A percentile compares a stretch with the other conserved stretches of the same genome.
Conservation (phyloP, 2,329 filamentous ascomycete species). For the Colletotrichum karsti region DNA sequence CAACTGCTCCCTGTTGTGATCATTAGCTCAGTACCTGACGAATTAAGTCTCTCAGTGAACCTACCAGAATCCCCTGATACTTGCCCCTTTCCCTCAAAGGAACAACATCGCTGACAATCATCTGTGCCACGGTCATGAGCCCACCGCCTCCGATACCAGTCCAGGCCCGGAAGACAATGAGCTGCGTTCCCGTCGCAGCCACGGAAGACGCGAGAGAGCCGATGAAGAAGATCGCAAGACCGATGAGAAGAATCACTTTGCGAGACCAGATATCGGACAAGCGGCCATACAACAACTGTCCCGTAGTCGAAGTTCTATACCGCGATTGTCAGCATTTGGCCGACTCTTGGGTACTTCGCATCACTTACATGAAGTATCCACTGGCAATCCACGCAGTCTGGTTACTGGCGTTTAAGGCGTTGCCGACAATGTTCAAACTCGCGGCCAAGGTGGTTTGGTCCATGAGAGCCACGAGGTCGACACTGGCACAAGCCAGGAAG, state of each 20-base stretch:
- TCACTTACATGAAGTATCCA: constrained; percentile 61
- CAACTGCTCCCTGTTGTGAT: constrained; percentile 50
- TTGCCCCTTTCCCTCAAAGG: constrained; percentile 54
- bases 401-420: constrained; percentile 55
- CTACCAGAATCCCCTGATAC: constrained; percentile 50
- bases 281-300: constrained; percentile 54
- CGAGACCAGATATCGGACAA: constrained; percentile 57
- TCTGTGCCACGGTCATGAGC: constrained; percentile 51
- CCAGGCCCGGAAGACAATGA: constrained; percentile 50
- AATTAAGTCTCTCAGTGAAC: neutral
- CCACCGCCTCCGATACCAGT: constrained; percentile 53
- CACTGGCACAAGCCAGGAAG: constrained; percentile 63
- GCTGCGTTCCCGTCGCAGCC: constrained; percentile 46
- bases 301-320: constrained; percentile 51
- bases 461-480: constrained; percentile 64
- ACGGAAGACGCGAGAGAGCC: constrained; percentile 54
- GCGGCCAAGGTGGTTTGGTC: constrained; percentile 66
- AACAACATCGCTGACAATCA: constrained; percentile 59
- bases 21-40: neutral
- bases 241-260: constrained; percentile 47
- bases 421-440: constrained; percentile 63
- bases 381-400: constrained; percentile 64
- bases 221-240: constrained; percentile 50
- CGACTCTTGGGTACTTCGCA: no score
- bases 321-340: neutral